Conservation (phyloP, 768 basidiomycete genomes). For the Mycena metata region DNA sequence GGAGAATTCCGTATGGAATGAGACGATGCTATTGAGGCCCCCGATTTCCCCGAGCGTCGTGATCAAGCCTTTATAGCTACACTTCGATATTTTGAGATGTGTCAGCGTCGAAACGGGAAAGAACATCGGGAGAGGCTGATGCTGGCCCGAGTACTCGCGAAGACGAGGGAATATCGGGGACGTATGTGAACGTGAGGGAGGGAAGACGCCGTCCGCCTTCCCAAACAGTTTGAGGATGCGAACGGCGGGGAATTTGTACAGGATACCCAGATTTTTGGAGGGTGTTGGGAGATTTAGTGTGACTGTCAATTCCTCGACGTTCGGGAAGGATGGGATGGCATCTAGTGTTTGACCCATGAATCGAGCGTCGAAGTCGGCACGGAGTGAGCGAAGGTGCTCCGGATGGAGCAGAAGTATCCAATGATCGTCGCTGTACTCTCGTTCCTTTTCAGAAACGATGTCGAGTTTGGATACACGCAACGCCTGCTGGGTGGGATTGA, state of each 20-base stretch:
- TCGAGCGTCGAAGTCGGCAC: neutral
- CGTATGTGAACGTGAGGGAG: neutral
- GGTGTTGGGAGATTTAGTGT: conserved; percentile 2
- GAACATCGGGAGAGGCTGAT: neutral
- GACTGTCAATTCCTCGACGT: neutral
- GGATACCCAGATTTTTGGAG: neutral
- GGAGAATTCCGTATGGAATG: neutral
- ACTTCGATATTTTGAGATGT: neutral
- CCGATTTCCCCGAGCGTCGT: neutral
- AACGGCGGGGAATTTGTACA: conserved; percentile 22
- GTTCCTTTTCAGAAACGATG: neutral
- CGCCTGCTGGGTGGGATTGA: neutral
- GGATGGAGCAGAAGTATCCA: conserved; percentile 17
- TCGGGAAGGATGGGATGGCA: neutral
- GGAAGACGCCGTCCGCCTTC: neutral
- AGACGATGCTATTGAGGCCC: neutral
- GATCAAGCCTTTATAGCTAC: neutral
- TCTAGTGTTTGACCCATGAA: neutral
- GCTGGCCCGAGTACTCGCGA: neutral
- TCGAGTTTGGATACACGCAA: conserved; percentile 1
- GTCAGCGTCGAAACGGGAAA: neutral
- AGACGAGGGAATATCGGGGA: neutral
- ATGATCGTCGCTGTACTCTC: neutral
- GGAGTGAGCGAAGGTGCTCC: conserved; percentile 6
- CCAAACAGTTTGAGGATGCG: neutral